These are phyloP conservation scores for Saccharomyces jurei DNA, from an alignment of 805 yeast genomes.

Conservation along the genomic window DNA sequence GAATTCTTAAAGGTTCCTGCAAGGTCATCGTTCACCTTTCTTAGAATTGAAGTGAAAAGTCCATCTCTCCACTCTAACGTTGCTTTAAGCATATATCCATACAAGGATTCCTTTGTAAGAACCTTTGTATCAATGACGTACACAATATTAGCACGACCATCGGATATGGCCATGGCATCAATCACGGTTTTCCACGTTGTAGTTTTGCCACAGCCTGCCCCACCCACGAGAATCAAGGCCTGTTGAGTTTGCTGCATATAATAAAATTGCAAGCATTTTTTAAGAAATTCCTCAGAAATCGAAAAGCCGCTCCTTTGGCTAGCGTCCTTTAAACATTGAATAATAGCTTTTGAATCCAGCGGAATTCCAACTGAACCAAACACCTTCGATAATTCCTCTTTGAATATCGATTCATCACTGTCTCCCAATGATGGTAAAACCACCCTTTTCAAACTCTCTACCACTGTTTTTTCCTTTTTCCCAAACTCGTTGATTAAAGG, in stretches of 20 bases:
- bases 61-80: constrained; percentile 95
- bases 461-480: constrained; percentile 29
- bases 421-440: constrained; percentile 59
- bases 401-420: constrained; percentile 42
- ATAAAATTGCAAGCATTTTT: constrained; percentile 52
- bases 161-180: constrained; percentile 33
- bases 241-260: constrained; percentile 57
- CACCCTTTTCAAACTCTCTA: constrained; percentile 50
- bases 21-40: constrained; percentile 38
- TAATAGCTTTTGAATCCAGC: neutral
- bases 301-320: neutral
- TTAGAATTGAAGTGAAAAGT: constrained; percentile 55
- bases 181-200: constrained; percentile 43
- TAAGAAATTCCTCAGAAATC: constrained; percentile 37
- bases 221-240: constrained; percentile 78
- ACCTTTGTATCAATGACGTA: constrained; percentile 70
- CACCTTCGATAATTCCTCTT: constrained; percentile 1
- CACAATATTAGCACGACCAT: constrained; percentile 32
- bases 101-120: constrained; percentile 53
- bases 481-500: neutral
- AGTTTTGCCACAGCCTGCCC: constrained; percentile 69
- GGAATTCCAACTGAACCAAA: neutral
- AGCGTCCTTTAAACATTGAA: constrained; percentile 9
- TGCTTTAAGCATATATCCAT: constrained; percentile 61
- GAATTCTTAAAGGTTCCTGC: constrained; percentile 32